Base-by-base conservation (phyloP, 192 early-diverging fungal genomes). In the Jimgerdemannia lactiflua region DNA sequence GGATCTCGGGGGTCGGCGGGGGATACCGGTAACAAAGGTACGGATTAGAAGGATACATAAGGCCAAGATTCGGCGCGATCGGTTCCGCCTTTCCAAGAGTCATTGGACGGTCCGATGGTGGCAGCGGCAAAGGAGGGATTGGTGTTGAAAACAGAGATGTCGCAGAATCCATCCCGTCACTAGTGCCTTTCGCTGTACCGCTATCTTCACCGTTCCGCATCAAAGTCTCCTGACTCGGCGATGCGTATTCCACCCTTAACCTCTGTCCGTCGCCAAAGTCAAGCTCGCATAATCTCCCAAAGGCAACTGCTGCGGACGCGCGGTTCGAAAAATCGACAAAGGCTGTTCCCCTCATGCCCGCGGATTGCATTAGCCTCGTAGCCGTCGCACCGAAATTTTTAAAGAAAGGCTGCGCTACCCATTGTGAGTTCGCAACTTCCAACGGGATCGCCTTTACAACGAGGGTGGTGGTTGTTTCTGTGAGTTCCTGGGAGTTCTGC, bases 191-290 rank as follows among this genome's bases (percentile, higher is more conserved):
- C 3, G 39, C 11, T 64, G 3, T 29, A 73, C 39, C 40, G n/a
- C 65, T 65, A 3, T 42, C 65, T 39, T 42, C 63, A 39, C 73
- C 39, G 41, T 74, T 71, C 42, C 67, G 69, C 20, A 65, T 69
- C n/a, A 80, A 70, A 2, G 42, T 54, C 17, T 76, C 79, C 7
- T 67, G 71, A 72, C 75, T 75, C 3, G 75, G 79, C 7, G 64
- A 81, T 40, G 84, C 84, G 68, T 83, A 86, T 64, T 86, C 84
- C 17, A 86, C 77, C 43, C 71, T 40, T n/a, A 86, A 39, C 39
- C 63, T 73, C 39, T 78, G 77, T 3, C 77, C 77, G 29, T 70
- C 42, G 4, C 67, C 73, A 66, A 77, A 70, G 43, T 59, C 39
- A n/a, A 83, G 59, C 3, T 43, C 54, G 69, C 75, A 64, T 8